Percentiles rank a stretch among this genome's conserved stretches.
Evolutionary conservation across 108 stramenopile genomes (phyloP).

Genomic region (Cyclostephanos tholiformis): DNA sequence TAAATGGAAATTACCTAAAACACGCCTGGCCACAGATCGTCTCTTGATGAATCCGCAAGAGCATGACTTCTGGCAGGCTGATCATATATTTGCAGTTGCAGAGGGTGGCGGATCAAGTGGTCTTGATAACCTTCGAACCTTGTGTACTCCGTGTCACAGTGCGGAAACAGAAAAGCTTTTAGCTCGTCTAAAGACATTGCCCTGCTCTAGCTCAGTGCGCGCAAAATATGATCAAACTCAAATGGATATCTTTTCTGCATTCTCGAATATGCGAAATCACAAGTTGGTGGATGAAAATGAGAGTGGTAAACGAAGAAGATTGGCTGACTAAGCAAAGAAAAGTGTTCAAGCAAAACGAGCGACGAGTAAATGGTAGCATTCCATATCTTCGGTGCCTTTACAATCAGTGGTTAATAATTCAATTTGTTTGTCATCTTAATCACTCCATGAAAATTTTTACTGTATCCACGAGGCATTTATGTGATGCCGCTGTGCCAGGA

Average conservation of each 20-base stretch:
- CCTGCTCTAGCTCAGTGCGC: slow-evolving; percentile 2
- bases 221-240: slow-evolving; percentile 4
- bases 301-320: not conserved
- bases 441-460: no score
- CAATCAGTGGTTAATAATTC: no score
- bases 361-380: no score
- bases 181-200: slow-evolving; percentile 27
- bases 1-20: slow-evolving; percentile 65
- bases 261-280: slow-evolving; percentile 4
- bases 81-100: slow-evolving; percentile 81
- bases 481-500: no score
- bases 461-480: no score
- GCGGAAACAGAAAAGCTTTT: slow-evolving; percentile 53
- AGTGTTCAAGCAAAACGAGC: no score
- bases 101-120: slow-evolving; percentile 76
- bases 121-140: slow-evolving; percentile 76
- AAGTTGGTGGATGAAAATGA: not conserved
- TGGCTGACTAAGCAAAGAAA: not conserved
- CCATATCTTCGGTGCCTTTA: no score
- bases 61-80: slow-evolving; percentile 86
- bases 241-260: slow-evolving; percentile 34
- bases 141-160: slow-evolving; percentile 77
- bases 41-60: slow-evolving; percentile 65
- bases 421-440: no score
- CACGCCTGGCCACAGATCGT: slow-evolving; percentile 50